Evolutionary conservation across 495 filamentous ascomycete genomes (phyloP).

Genomic region (Pseudomonodictys pantanalensis): DNA sequence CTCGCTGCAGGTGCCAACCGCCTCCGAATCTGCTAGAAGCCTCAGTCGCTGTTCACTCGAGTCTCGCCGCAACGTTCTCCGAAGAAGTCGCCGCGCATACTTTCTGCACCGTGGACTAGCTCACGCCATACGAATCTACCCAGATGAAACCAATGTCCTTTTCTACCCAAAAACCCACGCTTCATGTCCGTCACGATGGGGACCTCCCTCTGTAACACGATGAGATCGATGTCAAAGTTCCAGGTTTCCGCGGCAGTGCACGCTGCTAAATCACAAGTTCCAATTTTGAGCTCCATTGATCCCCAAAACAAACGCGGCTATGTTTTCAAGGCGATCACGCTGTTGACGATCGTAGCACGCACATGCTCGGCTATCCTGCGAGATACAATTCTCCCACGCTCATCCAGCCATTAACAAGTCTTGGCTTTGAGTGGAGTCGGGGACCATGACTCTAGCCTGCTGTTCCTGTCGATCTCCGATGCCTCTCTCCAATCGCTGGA

Average conservation of each 20-base stretch:
- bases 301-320: too few species aligned
- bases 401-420: constrained; percentile 11
- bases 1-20: background rate
- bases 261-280: too few species aligned
- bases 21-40: too few species aligned
- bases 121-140: background rate
- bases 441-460: background rate
- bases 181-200: too few species aligned
- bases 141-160: too few species aligned
- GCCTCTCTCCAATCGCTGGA: background rate
- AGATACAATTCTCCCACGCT: background rate
- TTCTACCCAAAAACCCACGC: too few species aligned
- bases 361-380: background rate
- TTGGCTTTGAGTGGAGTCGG: background rate
- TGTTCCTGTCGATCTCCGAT: background rate
- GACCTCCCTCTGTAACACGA: too few species aligned
- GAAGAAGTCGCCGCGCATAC: background rate
- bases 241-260: background rate
- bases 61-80: background rate
- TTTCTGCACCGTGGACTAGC: background rate
- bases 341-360: too few species aligned
- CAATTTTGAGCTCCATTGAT: too few species aligned
- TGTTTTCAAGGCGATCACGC: too few species aligned
- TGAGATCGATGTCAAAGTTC: background rate
- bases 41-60: background rate